Evolutionary conservation across 148 eudicot genomes (phyloP).

Genomic region (Arbutus unedo): DNA sequence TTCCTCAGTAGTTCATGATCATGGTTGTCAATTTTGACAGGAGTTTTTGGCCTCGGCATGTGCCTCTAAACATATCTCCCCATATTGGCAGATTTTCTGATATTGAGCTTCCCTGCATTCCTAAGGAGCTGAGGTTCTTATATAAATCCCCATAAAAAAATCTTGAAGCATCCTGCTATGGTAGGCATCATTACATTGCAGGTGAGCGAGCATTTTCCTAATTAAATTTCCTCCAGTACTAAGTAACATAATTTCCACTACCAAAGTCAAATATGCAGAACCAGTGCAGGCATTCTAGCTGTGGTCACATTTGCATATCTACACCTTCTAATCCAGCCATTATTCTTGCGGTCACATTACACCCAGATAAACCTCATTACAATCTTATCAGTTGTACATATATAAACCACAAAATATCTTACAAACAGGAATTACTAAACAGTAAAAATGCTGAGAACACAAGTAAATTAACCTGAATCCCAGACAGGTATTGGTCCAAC

Average conservation of each 20-base stretch:
- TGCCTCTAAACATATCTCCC: not conserved
- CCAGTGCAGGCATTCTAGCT: not conserved
- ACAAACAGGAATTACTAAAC: not conserved
- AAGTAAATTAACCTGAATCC: constrained; percentile 56
- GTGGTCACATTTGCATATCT: not conserved
- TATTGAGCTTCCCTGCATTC: too few relatives aligned
- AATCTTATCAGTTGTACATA: not conserved
- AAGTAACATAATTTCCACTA: not conserved
- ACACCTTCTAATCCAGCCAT: not conserved
- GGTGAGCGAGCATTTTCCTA: not conserved
- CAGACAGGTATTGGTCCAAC: constrained; percentile 66
- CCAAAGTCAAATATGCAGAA: not conserved
- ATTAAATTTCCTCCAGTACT: not conserved
- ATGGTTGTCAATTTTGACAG: not conserved
- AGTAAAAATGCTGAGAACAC: not conserved
- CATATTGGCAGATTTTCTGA: not conserved
- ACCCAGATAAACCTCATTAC: not conserved
- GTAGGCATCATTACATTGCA: not conserved
- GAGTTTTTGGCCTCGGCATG: not conserved
- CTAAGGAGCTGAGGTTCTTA: not conserved
- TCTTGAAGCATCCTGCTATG: not conserved
- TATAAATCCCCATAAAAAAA: not conserved
- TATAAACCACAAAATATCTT: not conserved
- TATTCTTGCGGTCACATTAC: not conserved
- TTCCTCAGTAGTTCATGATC: not conserved